phyloP scores from a whole-genome alignment of 257 asterid species.

The Vinca minor region DNA sequence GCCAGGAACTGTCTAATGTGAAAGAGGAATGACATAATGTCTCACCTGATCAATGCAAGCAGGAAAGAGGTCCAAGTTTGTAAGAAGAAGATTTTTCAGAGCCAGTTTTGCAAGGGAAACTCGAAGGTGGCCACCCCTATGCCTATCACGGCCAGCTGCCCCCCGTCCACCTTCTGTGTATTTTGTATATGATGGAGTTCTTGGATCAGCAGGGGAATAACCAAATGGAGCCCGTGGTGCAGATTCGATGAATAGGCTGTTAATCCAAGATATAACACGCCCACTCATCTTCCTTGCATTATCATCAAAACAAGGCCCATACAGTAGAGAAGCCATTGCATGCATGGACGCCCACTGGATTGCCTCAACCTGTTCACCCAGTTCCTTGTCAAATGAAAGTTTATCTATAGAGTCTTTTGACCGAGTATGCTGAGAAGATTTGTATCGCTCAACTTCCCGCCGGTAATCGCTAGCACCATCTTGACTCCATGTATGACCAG shows the following conservation, averaged over 20 bases:
- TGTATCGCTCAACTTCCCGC: constrained; percentile 99
- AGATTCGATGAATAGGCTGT: constrained; percentile 93
- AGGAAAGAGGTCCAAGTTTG: constrained; percentile 93
- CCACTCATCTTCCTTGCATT: constrained; percentile 99
- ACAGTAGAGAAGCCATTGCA: constrained; percentile 97
- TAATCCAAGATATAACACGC: constrained; percentile 94
- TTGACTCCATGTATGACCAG: constrained; percentile 88
- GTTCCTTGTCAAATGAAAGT: constrained; percentile 87
- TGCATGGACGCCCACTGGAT: constrained; percentile 99
- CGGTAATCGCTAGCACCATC: constrained; percentile 90
- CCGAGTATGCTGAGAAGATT: constrained; percentile 83
- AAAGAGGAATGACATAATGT: constrained; percentile 2
- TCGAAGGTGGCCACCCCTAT: constrained; percentile 88
- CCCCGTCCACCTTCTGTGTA: constrained; percentile 78
- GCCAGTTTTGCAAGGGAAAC: constrained; percentile 89
- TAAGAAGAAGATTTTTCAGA: constrained; percentile 85
- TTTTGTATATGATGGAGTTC: constrained; percentile 89
- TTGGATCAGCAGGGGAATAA: constrained; percentile 96
- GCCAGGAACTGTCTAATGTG: background rate
- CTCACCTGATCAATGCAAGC: constrained; percentile 99
- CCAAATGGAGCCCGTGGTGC: constrained; percentile 98
- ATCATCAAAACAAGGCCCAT: constrained; percentile 99
- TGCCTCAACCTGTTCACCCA: constrained; percentile 95
- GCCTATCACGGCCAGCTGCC: constrained; percentile 79
- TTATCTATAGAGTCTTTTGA: constrained; percentile 93